Conservation (phyloP, 805 yeast species). For the Wickerhamiella siamensis region DNA sequence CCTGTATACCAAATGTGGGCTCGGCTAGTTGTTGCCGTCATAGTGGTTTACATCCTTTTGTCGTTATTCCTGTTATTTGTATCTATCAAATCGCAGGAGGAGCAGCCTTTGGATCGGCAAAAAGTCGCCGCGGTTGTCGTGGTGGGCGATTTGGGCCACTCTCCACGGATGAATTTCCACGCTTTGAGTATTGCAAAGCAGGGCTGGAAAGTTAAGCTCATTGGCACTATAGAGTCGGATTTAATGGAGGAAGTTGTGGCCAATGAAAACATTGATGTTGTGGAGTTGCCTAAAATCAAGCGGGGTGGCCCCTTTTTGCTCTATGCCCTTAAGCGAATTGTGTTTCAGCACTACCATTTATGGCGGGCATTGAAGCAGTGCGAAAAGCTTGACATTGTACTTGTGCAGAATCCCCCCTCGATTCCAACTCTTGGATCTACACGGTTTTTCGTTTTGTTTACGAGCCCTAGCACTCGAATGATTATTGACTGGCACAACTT, state of each 20-base stretch:
- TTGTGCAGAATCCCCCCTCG: conserved; percentile 81
- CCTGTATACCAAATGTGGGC: conserved; percentile 1
- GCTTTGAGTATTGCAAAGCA: conserved; percentile 56
- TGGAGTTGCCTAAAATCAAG: conserved; percentile 20
- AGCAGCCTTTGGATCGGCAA: conserved; percentile 17
- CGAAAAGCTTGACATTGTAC: conserved; percentile 40
- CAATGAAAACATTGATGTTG: conserved; percentile 20
- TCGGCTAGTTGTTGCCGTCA: conserved; percentile 3
- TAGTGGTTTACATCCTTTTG: conserved; percentile 9
- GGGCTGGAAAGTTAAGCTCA: conserved; percentile 64
- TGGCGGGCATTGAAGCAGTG: conserved; percentile 31
- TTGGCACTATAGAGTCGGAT: conserved; percentile 47
- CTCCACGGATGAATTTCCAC: conserved; percentile 90
- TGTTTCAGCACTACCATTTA: conserved; percentile 38
- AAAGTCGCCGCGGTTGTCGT: conserved; percentile 65
- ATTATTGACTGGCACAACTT: conserved; percentile 95
- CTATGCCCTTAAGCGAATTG: conserved; percentile 46
- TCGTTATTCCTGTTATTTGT: conserved; percentile 13
- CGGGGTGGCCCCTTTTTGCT: conserved; percentile 34
- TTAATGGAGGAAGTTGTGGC: conserved; percentile 17
- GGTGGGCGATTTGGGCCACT: conserved; percentile 85
- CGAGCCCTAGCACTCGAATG: conserved; percentile 41
- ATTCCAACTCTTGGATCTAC: conserved; percentile 64
- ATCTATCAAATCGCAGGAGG: conserved; percentile 4
- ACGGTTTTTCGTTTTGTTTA: conserved; percentile 36